phyloP scores from a whole-genome alignment of 1,284 basidiomycete genomes.

The Papiliotrema laurentii region DNA sequence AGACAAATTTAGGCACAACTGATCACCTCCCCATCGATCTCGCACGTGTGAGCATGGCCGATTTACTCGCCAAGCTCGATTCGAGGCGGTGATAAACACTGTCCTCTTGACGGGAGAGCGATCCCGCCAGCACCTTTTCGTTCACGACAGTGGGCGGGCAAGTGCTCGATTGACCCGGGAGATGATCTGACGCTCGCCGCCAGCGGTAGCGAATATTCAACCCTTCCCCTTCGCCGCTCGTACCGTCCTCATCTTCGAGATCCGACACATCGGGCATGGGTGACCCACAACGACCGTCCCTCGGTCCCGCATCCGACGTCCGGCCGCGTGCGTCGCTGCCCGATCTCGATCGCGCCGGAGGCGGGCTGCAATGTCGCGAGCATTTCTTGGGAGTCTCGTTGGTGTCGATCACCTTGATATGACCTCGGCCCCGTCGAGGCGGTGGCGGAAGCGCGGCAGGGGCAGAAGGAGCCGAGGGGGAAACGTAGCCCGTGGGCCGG shows the following conservation, averaged over 20 bases:
- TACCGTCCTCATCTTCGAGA: conserved; percentile 53
- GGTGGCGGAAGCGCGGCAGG: conserved; percentile 25
- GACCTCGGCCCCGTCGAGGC: conserved; percentile 29
- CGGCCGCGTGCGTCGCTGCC: conserved; percentile 7
- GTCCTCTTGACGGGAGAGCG: background rate
- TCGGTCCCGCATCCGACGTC: conserved; percentile 31
- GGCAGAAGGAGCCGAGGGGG: conserved; percentile 10
- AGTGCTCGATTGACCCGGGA: conserved; percentile 13
- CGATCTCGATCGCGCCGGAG: conserved; percentile 22
- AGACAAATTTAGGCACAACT: background rate
- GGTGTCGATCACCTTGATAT: conserved; percentile 28
- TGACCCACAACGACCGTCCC: conserved; percentile 32
- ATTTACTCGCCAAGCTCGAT: background rate
- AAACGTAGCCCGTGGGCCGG: conserved; percentile 20
- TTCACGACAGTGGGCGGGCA: background rate
- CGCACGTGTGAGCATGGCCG: background rate
- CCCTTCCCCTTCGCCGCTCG: conserved; percentile 16
- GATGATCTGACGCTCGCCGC: conserved; percentile 34
- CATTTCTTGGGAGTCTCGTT: conserved; percentile 18
- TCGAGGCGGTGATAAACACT: background rate
- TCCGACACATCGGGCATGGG: conserved; percentile 54
- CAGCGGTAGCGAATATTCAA: conserved; percentile 2
- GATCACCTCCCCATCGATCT: background rate
- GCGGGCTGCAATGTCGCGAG: conserved; percentile 35
- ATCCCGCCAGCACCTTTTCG: background rate